Base-by-base conservation (phyloP, 2,329 filamentous ascomycete genomes). In the Diatrype stigma region DNA sequence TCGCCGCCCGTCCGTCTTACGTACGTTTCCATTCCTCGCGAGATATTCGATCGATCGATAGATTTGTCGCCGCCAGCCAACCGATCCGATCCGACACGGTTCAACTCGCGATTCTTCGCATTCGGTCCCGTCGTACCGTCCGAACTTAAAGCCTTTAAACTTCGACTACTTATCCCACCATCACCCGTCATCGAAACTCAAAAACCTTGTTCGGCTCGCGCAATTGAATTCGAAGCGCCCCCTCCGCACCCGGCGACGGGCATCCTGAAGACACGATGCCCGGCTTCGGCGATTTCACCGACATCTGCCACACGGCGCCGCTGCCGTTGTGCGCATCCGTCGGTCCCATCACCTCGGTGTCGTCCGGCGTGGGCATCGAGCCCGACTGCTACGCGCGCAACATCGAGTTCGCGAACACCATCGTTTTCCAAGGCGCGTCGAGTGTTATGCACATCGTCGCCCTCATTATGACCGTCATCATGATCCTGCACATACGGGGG, bases 401-500 rank as follows among this genome's bases (percentile, higher is more conserved):
- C 64, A 93, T 99, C 70, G 92, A 96, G 72, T 73, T 97, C 60
- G 94, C 92, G 60, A 99, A 99, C 74, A 99, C 94, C 38, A 93
- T 97, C 74, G 99, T 99, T 66, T 99, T 99, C 69, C 86, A 97
- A 73, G 90, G 86, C 66, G 94, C 92, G 26, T 85, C 91, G 21
- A 90, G 89, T 55, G 91, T 93, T 66, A 89, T 94, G 74, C 94
- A 99, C 71, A 97, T 99, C 60, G 75, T 88, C 51, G 90, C 93
- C 14, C 77, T 99, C 53, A 76, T 85, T 61, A 96, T 99, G 93
- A 95, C 91, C 3, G 88, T 93, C 8, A 87, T 96, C 64, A 99
- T 99, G 94, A 91, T 99, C 55, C 79, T 99, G 57, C 94, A 99
- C 70, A 89, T 99, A 56, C 84, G 94, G 62, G 93, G 90, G 63